A percentile compares a stretch with the other conserved stretches of the same genome.
These are phyloP conservation scores for Hypholoma sublateritium DNA, from an alignment of 768 basidiomycete genomes.

Conservation along the genomic window DNA sequence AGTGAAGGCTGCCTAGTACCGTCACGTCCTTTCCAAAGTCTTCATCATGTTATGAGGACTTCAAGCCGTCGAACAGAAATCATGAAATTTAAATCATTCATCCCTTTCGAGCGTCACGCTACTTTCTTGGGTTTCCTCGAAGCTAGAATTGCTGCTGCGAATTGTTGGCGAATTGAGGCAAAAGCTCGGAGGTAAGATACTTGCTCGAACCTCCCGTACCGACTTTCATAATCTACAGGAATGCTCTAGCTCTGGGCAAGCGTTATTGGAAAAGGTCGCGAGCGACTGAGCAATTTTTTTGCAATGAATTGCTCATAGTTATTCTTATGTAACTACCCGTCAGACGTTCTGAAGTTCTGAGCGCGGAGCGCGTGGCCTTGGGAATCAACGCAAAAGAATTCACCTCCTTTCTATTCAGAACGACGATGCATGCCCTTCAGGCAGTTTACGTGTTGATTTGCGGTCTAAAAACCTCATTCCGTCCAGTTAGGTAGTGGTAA, in stretches of 20 bases:
- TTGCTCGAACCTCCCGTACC: background rate
- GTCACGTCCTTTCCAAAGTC: too few relatives aligned
- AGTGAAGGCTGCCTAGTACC: too few relatives aligned
- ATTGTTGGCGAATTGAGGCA: too few relatives aligned
- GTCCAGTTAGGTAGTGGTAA: constrained; percentile 16
- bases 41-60: too few relatives aligned
- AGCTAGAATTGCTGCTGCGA: too few relatives aligned
- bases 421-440: constrained; percentile 8
- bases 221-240: background rate
- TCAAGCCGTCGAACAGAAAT: too few relatives aligned
- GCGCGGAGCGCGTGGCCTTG: constrained; percentile 8
- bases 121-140: too few relatives aligned
- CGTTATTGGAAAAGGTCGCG: background rate
- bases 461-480: constrained; percentile 14
- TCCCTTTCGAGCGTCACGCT: too few relatives aligned
- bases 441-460: constrained; percentile 23
- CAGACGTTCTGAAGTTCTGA: background rate
- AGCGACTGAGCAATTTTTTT: too few relatives aligned
- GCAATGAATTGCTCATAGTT: too few relatives aligned
- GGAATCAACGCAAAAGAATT: constrained; percentile 10
- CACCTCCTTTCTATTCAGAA: constrained; percentile 21
- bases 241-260: background rate
- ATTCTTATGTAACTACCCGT: background rate
- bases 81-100: too few relatives aligned
- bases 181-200: too few relatives aligned